phyloP scores from a whole-genome alignment of 306 rosid species.

The Rosa persica region DNA sequence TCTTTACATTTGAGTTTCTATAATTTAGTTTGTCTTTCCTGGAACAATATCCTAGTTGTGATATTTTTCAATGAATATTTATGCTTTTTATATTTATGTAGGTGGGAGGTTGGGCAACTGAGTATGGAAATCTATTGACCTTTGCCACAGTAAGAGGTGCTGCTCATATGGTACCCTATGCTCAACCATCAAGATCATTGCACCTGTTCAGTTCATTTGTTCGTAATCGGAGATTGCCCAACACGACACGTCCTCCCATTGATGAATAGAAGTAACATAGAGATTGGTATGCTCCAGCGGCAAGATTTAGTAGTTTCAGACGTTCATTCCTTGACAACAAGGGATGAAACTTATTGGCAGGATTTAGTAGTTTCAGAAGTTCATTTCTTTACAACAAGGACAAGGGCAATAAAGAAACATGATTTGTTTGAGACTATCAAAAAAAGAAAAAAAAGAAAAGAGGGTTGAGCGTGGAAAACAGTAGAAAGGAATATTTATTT shows the following conservation, averaged over 20 bases:
- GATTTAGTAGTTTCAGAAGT: constrained; percentile 21
- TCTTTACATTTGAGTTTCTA: neutral
- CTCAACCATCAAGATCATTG: constrained; percentile 82
- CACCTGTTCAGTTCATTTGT: constrained; percentile 72
- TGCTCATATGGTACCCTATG: constrained; percentile 89
- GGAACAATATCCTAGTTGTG: neutral
- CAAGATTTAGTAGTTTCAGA: constrained; percentile 18
- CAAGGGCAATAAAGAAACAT: constrained; percentile 9
- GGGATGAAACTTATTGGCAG: neutral
- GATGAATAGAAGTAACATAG: constrained; percentile 18
- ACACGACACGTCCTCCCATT: constrained; percentile 51
- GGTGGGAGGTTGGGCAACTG: constrained; percentile 88
- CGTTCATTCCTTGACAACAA: constrained; percentile 25
- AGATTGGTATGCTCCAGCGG: neutral
- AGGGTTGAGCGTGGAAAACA: neutral
- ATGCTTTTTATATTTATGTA: constrained; percentile 16
- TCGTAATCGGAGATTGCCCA: constrained; percentile 59
- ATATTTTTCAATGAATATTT: neutral
- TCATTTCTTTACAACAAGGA: constrained; percentile 25
- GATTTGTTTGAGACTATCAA: neutral
- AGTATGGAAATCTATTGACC: constrained; percentile 73
- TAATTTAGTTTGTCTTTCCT: neutral
- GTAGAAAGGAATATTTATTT: neutral
- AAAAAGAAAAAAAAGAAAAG: neutral
- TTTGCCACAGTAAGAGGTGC: constrained; percentile 88